These are phyloP conservation scores for Penicillium sp. DNA, from an alignment of 2,329 filamentous ascomycete species.

Conservation along the genomic window DNA sequence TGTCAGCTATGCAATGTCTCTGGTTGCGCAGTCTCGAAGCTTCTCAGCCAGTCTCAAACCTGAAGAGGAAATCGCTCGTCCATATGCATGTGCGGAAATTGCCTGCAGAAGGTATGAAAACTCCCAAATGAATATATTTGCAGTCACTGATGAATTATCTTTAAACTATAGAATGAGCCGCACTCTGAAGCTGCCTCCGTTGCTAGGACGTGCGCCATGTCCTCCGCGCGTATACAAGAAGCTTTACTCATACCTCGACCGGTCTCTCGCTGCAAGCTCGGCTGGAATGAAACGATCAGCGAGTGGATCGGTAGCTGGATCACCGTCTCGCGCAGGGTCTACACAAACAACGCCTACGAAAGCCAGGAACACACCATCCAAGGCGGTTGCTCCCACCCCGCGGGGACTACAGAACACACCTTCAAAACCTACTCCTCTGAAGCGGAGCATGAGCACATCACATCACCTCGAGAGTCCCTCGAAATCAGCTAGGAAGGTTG, in stretches of 20 bases:
- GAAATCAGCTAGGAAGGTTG: conserved; percentile 22
- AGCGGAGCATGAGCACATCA: conserved; percentile 36
- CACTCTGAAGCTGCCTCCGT: conserved; percentile 72
- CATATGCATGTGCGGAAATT: conserved; percentile 82
- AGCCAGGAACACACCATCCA: conserved; percentile 30
- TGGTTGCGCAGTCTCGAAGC: conserved; percentile 78
- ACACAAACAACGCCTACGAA: conserved; percentile 44
- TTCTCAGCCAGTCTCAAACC: conserved; percentile 76
- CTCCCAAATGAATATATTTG: background rate
- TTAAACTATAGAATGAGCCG: conserved; percentile 67
- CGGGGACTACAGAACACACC: conserved; percentile 43
- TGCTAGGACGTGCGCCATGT: conserved; percentile 74
- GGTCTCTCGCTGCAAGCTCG: conserved; percentile 56
- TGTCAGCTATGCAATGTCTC: conserved; percentile 68
- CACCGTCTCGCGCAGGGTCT: conserved; percentile 30
- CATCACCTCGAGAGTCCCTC: conserved; percentile 21
- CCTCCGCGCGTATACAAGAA: conserved; percentile 81
- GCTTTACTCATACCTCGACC: conserved; percentile 77
- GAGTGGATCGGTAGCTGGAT: conserved; percentile 34
- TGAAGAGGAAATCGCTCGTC: conserved; percentile 84
- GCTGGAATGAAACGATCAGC: conserved; percentile 38
- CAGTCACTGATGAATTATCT: background rate
- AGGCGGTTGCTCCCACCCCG: conserved; percentile 27
- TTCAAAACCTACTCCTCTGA: conserved; percentile 47
- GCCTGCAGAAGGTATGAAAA: conserved; percentile 75